Evolutionary conservation across 345 rosid species (phyloP).

Genomic region (Trapa incisa): DNA sequence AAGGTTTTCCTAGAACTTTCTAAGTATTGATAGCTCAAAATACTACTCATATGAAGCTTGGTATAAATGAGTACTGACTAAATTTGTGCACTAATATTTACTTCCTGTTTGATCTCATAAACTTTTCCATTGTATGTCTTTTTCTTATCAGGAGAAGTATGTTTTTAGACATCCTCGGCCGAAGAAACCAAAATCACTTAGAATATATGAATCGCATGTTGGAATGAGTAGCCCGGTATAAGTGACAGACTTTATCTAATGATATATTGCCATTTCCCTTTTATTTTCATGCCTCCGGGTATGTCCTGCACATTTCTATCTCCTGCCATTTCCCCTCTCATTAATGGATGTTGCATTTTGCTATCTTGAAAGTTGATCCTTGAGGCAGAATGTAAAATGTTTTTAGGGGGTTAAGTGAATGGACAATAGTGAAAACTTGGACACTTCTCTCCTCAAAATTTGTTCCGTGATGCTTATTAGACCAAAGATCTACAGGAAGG

Average conservation of each 20-base stretch:
- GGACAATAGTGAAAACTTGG: too few species aligned
- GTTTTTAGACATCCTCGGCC: conserved; percentile 80
- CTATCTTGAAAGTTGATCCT: not conserved
- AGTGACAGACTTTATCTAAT: conserved; percentile 11
- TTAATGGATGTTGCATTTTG: not conserved
- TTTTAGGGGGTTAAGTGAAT: not conserved
- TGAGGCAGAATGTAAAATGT: not conserved
- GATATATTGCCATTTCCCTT: not conserved
- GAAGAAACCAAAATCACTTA: conserved; percentile 67
- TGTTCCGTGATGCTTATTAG: too few species aligned
- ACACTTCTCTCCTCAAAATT: too few species aligned
- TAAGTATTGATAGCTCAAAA: not conserved
- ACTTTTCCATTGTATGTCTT: not conserved
- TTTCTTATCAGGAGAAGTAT: conserved; percentile 54
- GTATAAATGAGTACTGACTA: not conserved
- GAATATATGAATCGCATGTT: conserved; percentile 90
- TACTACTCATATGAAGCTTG: not conserved
- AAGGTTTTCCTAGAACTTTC: not conserved
- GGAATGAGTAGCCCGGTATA: conserved; percentile 96
- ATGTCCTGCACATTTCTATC: not conserved
- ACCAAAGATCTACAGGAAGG: too few species aligned
- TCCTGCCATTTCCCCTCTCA: not conserved
- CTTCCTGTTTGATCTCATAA: not conserved
- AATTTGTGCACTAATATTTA: not conserved
- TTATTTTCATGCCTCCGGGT: not conserved